Percentiles rank a stretch among this genome's conserved stretches.
These are phyloP conservation scores for Hura crepitans DNA, from an alignment of 441 rosid species.

Conservation along the genomic window DNA sequence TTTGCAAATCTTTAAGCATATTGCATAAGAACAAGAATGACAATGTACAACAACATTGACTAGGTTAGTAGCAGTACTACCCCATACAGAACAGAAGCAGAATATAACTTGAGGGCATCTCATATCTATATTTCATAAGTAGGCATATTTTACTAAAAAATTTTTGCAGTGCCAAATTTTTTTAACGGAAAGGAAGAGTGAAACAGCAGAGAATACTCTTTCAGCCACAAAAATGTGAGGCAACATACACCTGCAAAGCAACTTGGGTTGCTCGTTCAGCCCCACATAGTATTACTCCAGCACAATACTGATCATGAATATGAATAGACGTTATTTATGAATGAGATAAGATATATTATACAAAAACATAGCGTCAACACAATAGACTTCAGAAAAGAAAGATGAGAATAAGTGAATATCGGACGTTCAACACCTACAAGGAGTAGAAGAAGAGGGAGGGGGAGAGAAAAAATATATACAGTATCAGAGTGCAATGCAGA, in stretches of 20 bases:
- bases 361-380: neutral
- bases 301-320: constrained; percentile 62
- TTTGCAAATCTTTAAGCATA: neutral
- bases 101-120: neutral
- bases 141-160: neutral
- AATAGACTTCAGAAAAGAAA: neutral
- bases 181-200: neutral
- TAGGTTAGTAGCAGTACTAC: neutral
- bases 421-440: neutral
- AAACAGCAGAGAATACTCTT: neutral
- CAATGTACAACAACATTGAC: neutral
- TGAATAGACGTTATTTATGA: neutral
- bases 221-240: neutral
- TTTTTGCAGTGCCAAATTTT: neutral
- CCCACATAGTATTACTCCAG: constrained; percentile 87
- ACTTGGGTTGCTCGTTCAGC: constrained; percentile 96
- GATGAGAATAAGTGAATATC: neutral
- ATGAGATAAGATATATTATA: neutral
- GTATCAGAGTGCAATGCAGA: neutral
- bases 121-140: neutral
- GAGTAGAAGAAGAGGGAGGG: neutral
- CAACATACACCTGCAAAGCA: constrained; percentile 71
- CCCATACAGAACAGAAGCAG: no score
- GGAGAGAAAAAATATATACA: neutral
- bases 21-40: neutral